Evolutionary conservation across 768 basidiomycete genomes (phyloP).

Genomic region (Tylopilus intermedius): DNA sequence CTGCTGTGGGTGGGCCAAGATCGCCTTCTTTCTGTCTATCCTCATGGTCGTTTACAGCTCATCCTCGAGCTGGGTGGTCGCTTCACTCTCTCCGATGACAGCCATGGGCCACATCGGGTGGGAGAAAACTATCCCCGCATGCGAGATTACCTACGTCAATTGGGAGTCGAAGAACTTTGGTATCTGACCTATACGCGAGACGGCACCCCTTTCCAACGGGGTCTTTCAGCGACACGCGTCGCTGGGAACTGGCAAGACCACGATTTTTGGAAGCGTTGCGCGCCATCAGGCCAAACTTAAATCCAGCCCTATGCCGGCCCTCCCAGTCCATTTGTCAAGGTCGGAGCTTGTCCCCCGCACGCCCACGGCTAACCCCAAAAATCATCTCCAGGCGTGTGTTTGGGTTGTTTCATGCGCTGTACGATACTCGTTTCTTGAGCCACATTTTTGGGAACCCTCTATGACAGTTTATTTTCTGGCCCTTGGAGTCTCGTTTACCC

Average conservation of each 20-base stretch:
- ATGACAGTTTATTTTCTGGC: neutral
- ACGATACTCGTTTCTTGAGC: slow-evolving; percentile 1
- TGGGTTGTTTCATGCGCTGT: slow-evolving; percentile 17
- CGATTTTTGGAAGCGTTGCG: slow-evolving; percentile 46
- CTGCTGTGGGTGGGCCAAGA: slow-evolving; percentile 51
- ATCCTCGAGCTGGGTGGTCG: slow-evolving; percentile 67
- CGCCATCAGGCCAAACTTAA: slow-evolving; percentile 15
- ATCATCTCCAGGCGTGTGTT: slow-evolving; percentile 9
- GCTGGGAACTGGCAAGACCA: slow-evolving; percentile 55
- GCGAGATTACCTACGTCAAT: slow-evolving; percentile 55
- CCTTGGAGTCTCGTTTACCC: neutral
- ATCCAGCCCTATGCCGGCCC: slow-evolving; percentile 7
- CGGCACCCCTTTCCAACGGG: slow-evolving; percentile 25
- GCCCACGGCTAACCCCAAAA: slow-evolving; percentile 12
- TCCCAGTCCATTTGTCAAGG: slow-evolving; percentile 17
- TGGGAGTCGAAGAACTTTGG: slow-evolving; percentile 66
- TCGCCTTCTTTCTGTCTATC: slow-evolving; percentile 7
- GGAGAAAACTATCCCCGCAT: slow-evolving; percentile 78
- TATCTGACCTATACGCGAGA: slow-evolving; percentile 41
- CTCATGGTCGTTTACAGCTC: slow-evolving; percentile 42
- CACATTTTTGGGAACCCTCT: slow-evolving; percentile 6
- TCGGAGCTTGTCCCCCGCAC: slow-evolving; percentile 18
- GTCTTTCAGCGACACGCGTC: slow-evolving; percentile 40
- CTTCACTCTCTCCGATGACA: slow-evolving; percentile 90
- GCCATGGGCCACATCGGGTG: slow-evolving; percentile 85